Evolutionary conservation across 306 rosid genomes (phyloP).

Genomic region (Trichosanthes cucumerina): DNA sequence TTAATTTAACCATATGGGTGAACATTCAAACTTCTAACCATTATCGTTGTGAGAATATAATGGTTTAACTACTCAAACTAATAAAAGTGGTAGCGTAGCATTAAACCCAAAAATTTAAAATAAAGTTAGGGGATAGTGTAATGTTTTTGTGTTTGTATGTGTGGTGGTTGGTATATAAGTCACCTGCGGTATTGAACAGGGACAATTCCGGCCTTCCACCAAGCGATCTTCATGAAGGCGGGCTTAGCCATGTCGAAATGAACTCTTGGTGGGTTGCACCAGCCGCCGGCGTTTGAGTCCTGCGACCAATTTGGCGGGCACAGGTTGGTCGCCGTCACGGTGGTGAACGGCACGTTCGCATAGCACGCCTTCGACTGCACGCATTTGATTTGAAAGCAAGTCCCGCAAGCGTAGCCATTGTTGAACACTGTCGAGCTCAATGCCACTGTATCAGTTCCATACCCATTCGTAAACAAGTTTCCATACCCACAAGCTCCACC

Average conservation of each 20-base stretch:
- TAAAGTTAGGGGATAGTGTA: not conserved
- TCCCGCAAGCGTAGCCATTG: constrained; percentile 75
- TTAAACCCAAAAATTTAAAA: no score
- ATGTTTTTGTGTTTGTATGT: not conserved
- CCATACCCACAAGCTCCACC: constrained; percentile 97
- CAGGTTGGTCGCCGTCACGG: constrained; percentile 79
- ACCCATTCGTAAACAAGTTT: constrained; percentile 61
- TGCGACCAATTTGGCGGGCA: constrained; percentile 83
- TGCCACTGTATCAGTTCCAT: constrained; percentile 69
- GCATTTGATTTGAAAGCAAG: constrained; percentile 71
- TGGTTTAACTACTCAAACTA: no score
- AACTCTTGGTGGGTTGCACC: constrained; percentile 85
- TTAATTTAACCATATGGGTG: no score
- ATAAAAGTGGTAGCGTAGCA: no score
- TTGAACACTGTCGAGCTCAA: constrained; percentile 72
- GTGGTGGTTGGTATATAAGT: no score
- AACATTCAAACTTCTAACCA: no score
- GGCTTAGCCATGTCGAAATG: constrained; percentile 96
- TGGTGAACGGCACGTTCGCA: constrained; percentile 28
- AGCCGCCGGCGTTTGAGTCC: constrained; percentile 64
- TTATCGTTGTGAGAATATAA: no score
- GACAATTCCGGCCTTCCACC: constrained; percentile 72
- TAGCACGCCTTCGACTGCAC: constrained; percentile 43
- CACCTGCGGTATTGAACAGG: constrained; percentile 74
- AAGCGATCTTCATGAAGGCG: constrained; percentile 78